Conservation (phyloP, 106 monocot species). For the Alisma plantagoaquatica region DNA sequence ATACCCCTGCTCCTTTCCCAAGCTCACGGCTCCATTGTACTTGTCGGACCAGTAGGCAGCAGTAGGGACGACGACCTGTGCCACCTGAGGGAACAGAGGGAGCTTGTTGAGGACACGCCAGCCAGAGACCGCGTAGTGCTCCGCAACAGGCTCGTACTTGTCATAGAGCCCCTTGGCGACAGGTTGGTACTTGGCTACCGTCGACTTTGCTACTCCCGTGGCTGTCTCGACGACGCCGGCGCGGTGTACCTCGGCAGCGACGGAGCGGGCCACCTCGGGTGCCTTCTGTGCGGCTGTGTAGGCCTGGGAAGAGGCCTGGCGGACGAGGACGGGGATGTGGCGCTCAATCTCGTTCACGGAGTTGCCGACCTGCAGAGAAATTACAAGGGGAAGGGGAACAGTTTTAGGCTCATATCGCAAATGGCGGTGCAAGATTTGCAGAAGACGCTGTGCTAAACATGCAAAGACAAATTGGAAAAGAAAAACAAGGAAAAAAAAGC, state of each 20-base stretch:
- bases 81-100: conserved; percentile 61
- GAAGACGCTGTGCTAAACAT: too few species aligned
- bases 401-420: too few species aligned
- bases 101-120: conserved; percentile 75
- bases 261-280: conserved; percentile 32
- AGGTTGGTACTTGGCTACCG: conserved; percentile 35
- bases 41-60: conserved; percentile 49
- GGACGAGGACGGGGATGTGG: too few species aligned
- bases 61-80: conserved; percentile 52
- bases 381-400: too few species aligned
- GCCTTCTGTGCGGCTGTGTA: too few species aligned
- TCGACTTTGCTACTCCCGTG: conserved; percentile 30
- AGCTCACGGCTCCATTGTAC: conserved; percentile 52
- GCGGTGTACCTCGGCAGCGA: conserved; percentile 39
- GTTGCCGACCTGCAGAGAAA: too few species aligned
- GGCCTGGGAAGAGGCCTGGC: too few species aligned
- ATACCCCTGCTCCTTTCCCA: conserved; percentile 54
- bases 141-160: conserved; percentile 60
- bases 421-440: too few species aligned
- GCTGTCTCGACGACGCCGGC: conserved; percentile 46
- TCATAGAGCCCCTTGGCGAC: conserved; percentile 24
- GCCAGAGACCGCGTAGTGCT: conserved; percentile 52
- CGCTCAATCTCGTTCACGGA: too few species aligned
- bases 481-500: too few species aligned
- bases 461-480: too few species aligned